These are phyloP conservation scores for Phlebiopsis flavidoalba DNA, from an alignment of 768 basidiomycete genomes.

Conservation along the genomic window DNA sequence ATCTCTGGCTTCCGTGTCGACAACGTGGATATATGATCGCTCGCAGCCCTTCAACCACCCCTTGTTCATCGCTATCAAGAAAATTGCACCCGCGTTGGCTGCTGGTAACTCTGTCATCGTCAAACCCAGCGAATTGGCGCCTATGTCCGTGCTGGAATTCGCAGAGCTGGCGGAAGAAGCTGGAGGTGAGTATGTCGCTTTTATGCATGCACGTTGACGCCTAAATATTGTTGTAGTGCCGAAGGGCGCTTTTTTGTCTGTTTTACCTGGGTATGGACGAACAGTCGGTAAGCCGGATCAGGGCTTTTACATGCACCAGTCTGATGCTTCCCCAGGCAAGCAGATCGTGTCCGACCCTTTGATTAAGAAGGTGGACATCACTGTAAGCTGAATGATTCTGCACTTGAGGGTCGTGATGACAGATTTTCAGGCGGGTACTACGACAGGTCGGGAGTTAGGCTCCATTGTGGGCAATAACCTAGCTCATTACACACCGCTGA, in stretches of 20 bases:
- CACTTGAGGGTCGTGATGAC: not conserved
- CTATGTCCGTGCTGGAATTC: slow-evolving; percentile 76
- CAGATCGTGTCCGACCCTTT: slow-evolving; percentile 59
- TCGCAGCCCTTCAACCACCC: slow-evolving; percentile 84
- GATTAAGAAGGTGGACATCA: slow-evolving; percentile 80
- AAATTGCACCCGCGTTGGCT: slow-evolving; percentile 80
- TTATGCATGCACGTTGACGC: not conserved
- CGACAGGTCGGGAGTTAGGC: slow-evolving; percentile 71
- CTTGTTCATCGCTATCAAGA: slow-evolving; percentile 83
- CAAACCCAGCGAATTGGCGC: slow-evolving; percentile 82
- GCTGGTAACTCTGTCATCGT: slow-evolving; percentile 82
- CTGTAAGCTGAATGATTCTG: slow-evolving; percentile 39
- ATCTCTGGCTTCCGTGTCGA: not conserved
- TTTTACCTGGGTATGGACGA: slow-evolving; percentile 69
- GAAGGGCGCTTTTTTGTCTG: slow-evolving; percentile 60
- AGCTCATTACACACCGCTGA: slow-evolving; percentile 74
- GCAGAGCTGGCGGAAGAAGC: slow-evolving; percentile 56
- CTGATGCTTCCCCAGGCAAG: slow-evolving; percentile 33
- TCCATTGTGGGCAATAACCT: slow-evolving; percentile 70
- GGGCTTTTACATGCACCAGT: not conserved
- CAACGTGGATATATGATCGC: not conserved
- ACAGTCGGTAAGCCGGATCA: slow-evolving; percentile 28
- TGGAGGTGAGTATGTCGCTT: slow-evolving; percentile 45
- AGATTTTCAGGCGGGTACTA: slow-evolving; percentile 60
- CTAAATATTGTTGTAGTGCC: slow-evolving; percentile 57